Conservation (phyloP, 805 yeast genomes). For the Candida nemodendra region DNA sequence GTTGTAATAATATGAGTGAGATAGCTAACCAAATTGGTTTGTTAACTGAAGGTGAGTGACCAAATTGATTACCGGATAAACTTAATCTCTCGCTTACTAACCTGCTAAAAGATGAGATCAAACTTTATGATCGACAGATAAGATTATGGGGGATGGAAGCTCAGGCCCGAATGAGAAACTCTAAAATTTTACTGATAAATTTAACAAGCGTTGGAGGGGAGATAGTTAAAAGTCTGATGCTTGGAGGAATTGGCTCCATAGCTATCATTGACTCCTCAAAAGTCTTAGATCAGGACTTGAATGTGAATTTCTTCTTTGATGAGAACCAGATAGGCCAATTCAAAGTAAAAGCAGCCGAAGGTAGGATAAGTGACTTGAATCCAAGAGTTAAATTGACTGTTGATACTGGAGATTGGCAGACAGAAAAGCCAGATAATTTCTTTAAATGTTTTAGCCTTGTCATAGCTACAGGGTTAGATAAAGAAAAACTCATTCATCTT, state of each 20-base stretch:
- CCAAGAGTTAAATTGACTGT: conserved; percentile 65
- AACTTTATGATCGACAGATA: conserved; percentile 91
- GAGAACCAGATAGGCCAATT: conserved; percentile 52
- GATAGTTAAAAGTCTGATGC: conserved; percentile 74
- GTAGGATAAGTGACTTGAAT: conserved; percentile 69
- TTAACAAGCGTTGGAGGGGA: conserved; percentile 81
- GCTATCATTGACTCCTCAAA: conserved; percentile 61
- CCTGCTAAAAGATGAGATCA: conserved; percentile 64
- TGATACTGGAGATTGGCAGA: conserved; percentile 34
- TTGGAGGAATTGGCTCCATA: conserved; percentile 83
- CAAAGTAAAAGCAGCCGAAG: conserved; percentile 54
- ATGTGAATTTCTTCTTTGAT: conserved; percentile 71
- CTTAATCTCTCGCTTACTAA: conserved; percentile 2
- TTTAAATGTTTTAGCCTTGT: conserved; percentile 63
- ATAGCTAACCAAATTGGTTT: neutral
- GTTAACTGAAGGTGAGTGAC: conserved; percentile 18
- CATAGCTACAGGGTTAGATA: conserved; percentile 66
- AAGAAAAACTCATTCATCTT: conserved; percentile 41
- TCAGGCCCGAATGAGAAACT: conserved; percentile 70
- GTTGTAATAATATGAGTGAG: neutral
- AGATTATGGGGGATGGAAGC: conserved; percentile 96
- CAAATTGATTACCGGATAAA: too few species aligned
- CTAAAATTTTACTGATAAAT: conserved; percentile 68
- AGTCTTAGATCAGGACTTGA: conserved; percentile 61
- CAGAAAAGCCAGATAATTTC: conserved; percentile 32